Base-by-base conservation (phyloP, 768 basidiomycete genomes). In the Pleurotus tuber-regium region DNA sequence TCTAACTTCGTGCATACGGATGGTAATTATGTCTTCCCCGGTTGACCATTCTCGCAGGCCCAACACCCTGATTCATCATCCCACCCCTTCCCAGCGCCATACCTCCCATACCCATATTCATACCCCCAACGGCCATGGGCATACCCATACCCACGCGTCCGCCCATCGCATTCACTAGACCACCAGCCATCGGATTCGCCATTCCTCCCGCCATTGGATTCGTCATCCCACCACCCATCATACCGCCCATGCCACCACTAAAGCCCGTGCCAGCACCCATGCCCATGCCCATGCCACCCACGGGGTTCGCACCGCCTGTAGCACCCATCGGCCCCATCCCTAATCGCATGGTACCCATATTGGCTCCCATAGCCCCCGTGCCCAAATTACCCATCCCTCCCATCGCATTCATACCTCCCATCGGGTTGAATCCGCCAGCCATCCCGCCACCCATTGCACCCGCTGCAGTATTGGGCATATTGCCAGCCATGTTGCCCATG, bases 401-500 rank as follows among this genome's bases (percentile, higher is more conserved):
- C 52, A 53, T 55, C 21, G 23, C 51, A 18, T 50, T 43, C 51
- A 49, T 51, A 21, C 50, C 54, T 18, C 54, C 40, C 24, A 51
- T 49, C 14, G 46, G 30, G 31, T 48, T 48, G 23, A 48, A 48
- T n/a, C n/a, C n/a, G 14, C 16, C 28, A 28, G 57, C 57, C 43
- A 63, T 68, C 16, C 43, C 57, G 19, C 52, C 58, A 19, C 51
- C 61, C 24, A 59, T 70, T 24, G 56, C 59, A 14, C 50, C 55
- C 36, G 54, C 42, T 3, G 58, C 59, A 6, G 38, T 50, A 41
- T 52, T 53, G 42, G 65, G 68, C 56, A 44, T 65, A 66, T 61
- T 68, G 49, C 59, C 63, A 21, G 36, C 64, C 70, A 69, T 69
- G 35, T 38, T 38, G n/a, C 53, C 39, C 18, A 50, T 46, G n/a